phyloP scores from a whole-genome alignment of 345 rosid genomes.

The Pseudoturritis turrita region DNA sequence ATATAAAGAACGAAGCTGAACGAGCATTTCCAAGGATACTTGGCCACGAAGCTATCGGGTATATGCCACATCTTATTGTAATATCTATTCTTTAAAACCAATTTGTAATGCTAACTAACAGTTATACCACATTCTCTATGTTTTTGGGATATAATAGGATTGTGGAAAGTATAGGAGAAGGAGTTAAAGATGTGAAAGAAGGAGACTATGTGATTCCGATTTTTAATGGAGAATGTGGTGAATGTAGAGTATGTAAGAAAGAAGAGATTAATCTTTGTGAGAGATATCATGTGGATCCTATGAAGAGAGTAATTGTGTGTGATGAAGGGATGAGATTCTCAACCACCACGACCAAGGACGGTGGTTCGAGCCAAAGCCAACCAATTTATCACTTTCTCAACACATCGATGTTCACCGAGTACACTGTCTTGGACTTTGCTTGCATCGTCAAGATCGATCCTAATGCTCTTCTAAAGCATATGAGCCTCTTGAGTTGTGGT shows the following conservation, averaged over 20 bases:
- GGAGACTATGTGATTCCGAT: constrained; percentile 66
- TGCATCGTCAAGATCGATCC: constrained; percentile 50
- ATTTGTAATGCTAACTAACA: not conserved
- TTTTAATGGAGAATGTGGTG: constrained; percentile 70
- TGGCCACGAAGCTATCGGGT: constrained; percentile 70
- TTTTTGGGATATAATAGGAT: constrained; percentile 29
- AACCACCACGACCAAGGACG: constrained; percentile 36
- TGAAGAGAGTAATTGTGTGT: constrained; percentile 47
- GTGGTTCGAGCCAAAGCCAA: constrained; percentile 31
- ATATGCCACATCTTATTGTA: not conserved
- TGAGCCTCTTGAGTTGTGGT: constrained; percentile 66
- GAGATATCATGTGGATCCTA: constrained; percentile 43
- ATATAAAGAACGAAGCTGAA: constrained; percentile 44
- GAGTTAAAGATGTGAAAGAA: constrained; percentile 46
- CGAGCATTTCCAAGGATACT: constrained; percentile 50
- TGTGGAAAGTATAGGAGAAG: constrained; percentile 68
- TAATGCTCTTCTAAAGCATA: constrained; percentile 44
- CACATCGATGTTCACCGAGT: constrained; percentile 67
- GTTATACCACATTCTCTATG: not conserved
- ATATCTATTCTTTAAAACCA: not conserved
- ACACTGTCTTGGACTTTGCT: constrained; percentile 59
- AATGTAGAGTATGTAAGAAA: constrained; percentile 46
- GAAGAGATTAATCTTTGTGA: constrained; percentile 46
- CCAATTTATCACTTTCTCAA: constrained; percentile 55
- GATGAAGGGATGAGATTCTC: constrained; percentile 59